These are phyloP conservation scores for Hibiscus tridactylites DNA, from an alignment of 345 rosid species.

Conservation along the genomic window DNA sequence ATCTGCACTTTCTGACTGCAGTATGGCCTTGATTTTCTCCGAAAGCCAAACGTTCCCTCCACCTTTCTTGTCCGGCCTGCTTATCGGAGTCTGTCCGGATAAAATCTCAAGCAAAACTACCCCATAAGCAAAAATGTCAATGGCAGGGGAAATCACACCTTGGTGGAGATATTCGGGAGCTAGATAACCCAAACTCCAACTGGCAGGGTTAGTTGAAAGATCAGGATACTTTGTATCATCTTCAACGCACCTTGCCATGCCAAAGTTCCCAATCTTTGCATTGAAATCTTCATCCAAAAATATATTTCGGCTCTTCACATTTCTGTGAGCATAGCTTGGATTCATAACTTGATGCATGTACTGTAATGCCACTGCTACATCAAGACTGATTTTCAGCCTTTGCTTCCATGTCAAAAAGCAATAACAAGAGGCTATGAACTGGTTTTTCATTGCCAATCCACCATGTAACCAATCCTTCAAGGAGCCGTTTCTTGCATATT, in stretches of 20 bases:
- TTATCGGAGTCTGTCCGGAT: conserved; percentile 54
- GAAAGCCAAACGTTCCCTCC: conserved; percentile 30
- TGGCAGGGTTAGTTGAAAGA: conserved; percentile 24
- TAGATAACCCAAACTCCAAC: conserved; percentile 36
- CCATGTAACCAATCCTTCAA: conserved; percentile 90
- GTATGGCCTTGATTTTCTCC: conserved; percentile 34
- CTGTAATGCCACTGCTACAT: conserved; percentile 75
- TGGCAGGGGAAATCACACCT: conserved; percentile 38
- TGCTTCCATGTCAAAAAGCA: conserved; percentile 88
- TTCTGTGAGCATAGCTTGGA: conserved; percentile 65
- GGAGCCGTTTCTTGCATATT: conserved; percentile 81
- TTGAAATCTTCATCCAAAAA: conserved; percentile 85
- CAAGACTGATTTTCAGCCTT: conserved; percentile 77
- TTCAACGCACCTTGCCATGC: conserved; percentile 47
- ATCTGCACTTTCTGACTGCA: conserved; percentile 38
- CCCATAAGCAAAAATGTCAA: conserved; percentile 70
- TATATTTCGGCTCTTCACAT: conserved; percentile 62
- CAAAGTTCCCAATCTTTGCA: conserved; percentile 73
- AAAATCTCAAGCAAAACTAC: conserved; percentile 61
- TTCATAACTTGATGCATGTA: conserved; percentile 77
- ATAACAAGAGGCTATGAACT: conserved; percentile 81
- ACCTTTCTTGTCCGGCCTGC: conserved; percentile 35
- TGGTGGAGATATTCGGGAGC: conserved; percentile 55
- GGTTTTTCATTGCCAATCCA: conserved; percentile 85
- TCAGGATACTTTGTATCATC: conserved; percentile 26